These are phyloP conservation scores for Daedaleopsis sinensis DNA, from an alignment of 768 basidiomycete species.

Conservation along the genomic window DNA sequence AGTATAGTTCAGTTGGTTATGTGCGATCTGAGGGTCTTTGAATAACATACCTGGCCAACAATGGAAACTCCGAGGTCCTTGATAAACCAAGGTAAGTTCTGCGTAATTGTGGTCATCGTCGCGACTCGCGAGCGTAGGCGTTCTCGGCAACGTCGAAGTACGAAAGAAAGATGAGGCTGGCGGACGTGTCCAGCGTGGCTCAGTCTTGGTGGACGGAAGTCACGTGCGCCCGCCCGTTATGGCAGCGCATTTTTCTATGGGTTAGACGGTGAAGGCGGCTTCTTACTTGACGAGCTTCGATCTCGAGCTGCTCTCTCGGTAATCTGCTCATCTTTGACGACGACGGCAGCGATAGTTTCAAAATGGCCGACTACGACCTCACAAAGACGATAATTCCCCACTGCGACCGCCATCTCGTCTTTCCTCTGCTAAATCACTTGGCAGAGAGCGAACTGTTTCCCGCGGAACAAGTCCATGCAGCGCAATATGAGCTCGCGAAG, in stretches of 20 bases:
- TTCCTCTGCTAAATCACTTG: conserved; percentile 91
- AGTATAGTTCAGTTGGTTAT: neutral
- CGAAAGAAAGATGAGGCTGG: neutral
- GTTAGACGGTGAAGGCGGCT: conserved; percentile 7
- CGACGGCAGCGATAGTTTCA: conserved; percentile 14
- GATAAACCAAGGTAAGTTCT: conserved; percentile 84
- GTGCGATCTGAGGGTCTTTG: neutral
- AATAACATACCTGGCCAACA: conserved; percentile 69
- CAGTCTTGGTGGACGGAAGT: neutral
- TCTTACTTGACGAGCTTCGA: conserved; percentile 12
- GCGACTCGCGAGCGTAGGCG: neutral
- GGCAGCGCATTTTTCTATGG: conserved; percentile 19
- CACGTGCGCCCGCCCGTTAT: conserved; percentile 22
- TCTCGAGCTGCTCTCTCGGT: neutral
- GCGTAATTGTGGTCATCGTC: conserved; percentile 76
- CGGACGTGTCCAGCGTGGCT: conserved; percentile 8
- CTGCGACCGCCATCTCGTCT: conserved; percentile 92
- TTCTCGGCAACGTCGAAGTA: neutral
- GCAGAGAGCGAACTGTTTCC: conserved; percentile 76
- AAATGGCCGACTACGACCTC: conserved; percentile 90
- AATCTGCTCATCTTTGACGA: neutral
- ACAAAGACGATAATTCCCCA: conserved; percentile 89
- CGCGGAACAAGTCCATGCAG: conserved; percentile 75
- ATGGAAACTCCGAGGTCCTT: conserved; percentile 80
- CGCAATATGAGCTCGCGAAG: conserved; percentile 97